Base-by-base conservation (phyloP, 148 eudicot species). In the Salicornia ramosissima region DNA sequence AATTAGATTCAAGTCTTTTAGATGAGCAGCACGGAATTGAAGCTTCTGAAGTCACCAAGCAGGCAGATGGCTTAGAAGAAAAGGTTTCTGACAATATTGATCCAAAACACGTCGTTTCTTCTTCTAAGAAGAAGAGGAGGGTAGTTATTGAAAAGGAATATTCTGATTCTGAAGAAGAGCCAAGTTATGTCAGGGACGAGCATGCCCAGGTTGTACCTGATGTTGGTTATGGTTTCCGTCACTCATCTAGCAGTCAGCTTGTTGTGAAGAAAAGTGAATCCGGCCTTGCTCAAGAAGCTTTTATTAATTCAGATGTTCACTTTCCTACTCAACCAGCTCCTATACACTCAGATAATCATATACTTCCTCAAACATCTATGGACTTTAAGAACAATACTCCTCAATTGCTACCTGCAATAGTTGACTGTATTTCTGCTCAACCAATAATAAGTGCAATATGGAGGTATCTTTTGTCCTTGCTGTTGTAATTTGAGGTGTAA, bases 121-220 rank as follows among this genome's bases (percentile, higher is more conserved):
- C 19, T 42, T 57, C 45, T 56, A 50, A 64, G 64, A 78, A 74
- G 46, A 57, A 42, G 25, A 62, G 77, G 53, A 74, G 59, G 67
- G n/a, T 74, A 7, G 60, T 74, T n/a, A 63, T 73, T 46, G 67
- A 71, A 39, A 45, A 51, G 71, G 78, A 74, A 26, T 56, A 60
- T 49, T 56, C 71, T 47, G 81, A 74, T 56, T 64, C 78, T 16
- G 78, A 74, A 36, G 74, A 73, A 36, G 81, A 78, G 34, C 60
- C 70, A 10, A 66, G 46, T 36, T 21, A 49, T 4, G 63, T 19
- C n/a, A 54, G 24, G 49, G 34, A 52, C 26, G 62, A 63, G 19
- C 58, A 45, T 52, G 13, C 53, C 15, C 54, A n/a, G 45, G 14
- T 50, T 53, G 29, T 6, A 55, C 31, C 73, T 19, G 15, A 64